Evolutionary conservation across 2,329 filamentous ascomycete genomes (phyloP).

Genomic region (Talaromyces sp.): DNA sequence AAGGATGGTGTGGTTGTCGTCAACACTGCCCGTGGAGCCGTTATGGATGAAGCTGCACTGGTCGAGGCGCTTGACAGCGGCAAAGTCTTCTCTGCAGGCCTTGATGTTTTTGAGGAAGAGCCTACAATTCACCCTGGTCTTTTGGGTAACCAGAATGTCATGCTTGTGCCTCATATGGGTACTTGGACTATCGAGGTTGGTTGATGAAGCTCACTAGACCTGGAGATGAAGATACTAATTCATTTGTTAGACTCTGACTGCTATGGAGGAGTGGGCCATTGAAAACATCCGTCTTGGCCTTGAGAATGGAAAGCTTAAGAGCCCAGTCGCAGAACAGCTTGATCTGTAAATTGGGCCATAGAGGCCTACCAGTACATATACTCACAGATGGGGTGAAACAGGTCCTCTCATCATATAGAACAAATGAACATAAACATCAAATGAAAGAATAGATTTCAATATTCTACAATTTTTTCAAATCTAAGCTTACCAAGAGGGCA

Average conservation of each 20-base stretch:
- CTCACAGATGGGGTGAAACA: neutral
- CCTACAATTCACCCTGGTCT: conserved; percentile 75
- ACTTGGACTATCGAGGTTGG: conserved; percentile 71
- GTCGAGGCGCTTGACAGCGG: conserved; percentile 72
- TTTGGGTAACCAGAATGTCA: conserved; percentile 68
- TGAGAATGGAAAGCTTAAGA: conserved; percentile 64
- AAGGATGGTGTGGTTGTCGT: conserved; percentile 76
- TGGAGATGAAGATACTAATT: neutral
- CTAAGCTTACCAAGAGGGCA: too few relatives aligned
- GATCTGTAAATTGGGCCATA: conserved; percentile 36
- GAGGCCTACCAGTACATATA: neutral
- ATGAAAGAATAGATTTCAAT: too few relatives aligned
- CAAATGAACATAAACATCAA: conserved; percentile 3
- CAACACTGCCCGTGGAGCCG: conserved; percentile 80
- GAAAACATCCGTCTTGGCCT: conserved; percentile 68
- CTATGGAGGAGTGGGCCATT: conserved; percentile 76
- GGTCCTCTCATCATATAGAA: neutral
- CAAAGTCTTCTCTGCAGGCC: conserved; percentile 69
- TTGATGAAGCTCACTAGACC: neutral
- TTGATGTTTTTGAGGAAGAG: conserved; percentile 84
- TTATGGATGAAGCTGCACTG: conserved; percentile 80
- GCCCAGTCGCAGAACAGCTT: conserved; percentile 72
- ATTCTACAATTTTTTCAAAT: too few relatives aligned
- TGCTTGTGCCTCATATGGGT: conserved; percentile 83
- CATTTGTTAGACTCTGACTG: conserved; percentile 50